Conservation (phyloP, 495 filamentous ascomycete species). For the Aspergillus leporis region DNA sequence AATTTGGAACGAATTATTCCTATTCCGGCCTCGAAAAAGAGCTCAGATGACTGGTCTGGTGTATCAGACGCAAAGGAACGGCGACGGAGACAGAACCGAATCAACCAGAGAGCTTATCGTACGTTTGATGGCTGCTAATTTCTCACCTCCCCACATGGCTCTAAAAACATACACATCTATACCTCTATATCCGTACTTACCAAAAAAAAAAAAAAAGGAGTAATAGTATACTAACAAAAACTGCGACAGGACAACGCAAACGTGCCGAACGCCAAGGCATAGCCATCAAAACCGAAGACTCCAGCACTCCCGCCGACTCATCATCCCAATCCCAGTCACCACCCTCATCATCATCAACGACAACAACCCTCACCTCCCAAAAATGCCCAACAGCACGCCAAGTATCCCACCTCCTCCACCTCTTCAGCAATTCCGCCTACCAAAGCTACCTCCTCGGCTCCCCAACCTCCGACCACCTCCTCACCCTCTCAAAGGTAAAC, state of each 20-base stretch:
- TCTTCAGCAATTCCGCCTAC: constrained; percentile 31
- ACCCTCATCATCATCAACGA: not conserved
- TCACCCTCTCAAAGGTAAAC: constrained; percentile 44
- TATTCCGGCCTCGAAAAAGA: not conserved
- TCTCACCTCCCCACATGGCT: too few relatives aligned
- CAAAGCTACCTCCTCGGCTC: constrained; percentile 32
- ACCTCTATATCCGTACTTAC: not conserved
- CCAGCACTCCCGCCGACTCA: not conserved
- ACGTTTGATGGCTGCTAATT: constrained; percentile 7
- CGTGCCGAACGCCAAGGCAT: constrained; percentile 7
- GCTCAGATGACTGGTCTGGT: constrained; percentile 40
- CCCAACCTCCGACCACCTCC: constrained; percentile 40
- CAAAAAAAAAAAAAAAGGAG: constrained; percentile 12
- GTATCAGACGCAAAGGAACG: constrained; percentile 40
- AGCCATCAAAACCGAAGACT: constrained; percentile 11
- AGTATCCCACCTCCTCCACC: constrained; percentile 17
- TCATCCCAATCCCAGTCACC: not conserved
- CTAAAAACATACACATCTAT: not conserved
- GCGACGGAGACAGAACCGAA: constrained; percentile 42
- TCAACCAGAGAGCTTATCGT: constrained; percentile 47
- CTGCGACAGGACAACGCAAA: constrained; percentile 22
- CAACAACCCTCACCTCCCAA: not conserved
- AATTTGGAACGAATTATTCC: not conserved
- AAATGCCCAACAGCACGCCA: not conserved
- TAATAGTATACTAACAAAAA: not conserved